Percentiles rank a stretch among this genome's conserved stretches.
These are phyloP conservation scores for Phytophthora boehmeriae DNA, from an alignment of 352 stramenopile genomes.

Conservation along the genomic window DNA sequence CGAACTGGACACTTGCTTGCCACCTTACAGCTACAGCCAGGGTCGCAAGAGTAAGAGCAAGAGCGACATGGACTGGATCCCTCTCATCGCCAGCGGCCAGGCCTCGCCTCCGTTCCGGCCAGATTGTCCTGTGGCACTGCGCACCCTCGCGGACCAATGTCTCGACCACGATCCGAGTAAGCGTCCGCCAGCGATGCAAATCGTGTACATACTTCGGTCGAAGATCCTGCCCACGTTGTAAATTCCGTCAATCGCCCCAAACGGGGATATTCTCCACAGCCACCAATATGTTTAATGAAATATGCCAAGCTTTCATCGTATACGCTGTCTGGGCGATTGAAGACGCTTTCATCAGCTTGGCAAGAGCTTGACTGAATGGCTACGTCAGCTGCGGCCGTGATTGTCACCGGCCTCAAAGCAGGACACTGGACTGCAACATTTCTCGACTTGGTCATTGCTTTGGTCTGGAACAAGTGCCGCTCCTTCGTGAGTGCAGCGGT, in stretches of 20 bases:
- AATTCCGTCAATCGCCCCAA: slow-evolving; percentile 10
- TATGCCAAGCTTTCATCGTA: slow-evolving; percentile 5
- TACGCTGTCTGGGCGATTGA: not conserved
- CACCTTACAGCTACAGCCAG: slow-evolving; percentile 47
- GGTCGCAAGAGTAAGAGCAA: slow-evolving; percentile 44
- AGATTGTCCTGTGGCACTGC: slow-evolving; percentile 41
- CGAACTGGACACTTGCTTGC: slow-evolving; percentile 69
- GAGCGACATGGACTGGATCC: slow-evolving; percentile 46
- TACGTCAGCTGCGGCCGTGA: not conserved
- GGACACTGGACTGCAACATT: not conserved
- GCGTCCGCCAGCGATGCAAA: slow-evolving; percentile 48
- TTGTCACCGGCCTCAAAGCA: too few species aligned
- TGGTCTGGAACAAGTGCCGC: slow-evolving; percentile 17
- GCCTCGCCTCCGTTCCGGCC: slow-evolving; percentile 43
- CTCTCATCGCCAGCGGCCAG: slow-evolving; percentile 36
- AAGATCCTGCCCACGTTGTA: slow-evolving; percentile 47
- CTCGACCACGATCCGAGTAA: slow-evolving; percentile 47
- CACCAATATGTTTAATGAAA: slow-evolving; percentile 11
- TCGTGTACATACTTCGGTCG: slow-evolving; percentile 51
- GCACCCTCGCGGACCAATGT: slow-evolving; percentile 41
- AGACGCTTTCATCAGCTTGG: not conserved
- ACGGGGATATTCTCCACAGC: not conserved
- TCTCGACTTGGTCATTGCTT: slow-evolving; percentile 8
- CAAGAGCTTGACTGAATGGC: not conserved
- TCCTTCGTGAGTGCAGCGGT: slow-evolving; percentile 25